Evolutionary conservation across 129 eudicot species (phyloP).

Genomic region (Erigeron canadensis): DNA sequence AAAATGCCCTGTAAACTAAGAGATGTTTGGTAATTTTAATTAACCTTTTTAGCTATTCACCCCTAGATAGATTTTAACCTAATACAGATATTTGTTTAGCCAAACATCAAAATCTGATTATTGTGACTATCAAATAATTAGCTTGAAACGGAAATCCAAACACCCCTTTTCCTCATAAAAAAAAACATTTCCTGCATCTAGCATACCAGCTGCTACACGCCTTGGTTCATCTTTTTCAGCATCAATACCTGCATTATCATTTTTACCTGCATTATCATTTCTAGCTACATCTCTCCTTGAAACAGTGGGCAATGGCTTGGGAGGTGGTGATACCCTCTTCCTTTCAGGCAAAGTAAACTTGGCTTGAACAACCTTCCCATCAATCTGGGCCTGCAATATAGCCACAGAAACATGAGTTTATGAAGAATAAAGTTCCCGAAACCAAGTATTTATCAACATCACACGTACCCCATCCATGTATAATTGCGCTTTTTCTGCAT

Average conservation of each 20-base stretch:
- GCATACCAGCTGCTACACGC: constrained; percentile 55
- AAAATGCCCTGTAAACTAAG: too few relatives aligned
- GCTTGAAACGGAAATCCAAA: neutral
- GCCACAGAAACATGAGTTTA: constrained; percentile 10
- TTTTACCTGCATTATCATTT: constrained; percentile 52
- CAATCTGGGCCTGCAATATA: constrained; percentile 77
- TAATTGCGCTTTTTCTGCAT: constrained; percentile 81
- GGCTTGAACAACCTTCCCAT: constrained; percentile 79
- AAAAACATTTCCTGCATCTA: neutral
- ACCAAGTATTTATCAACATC: neutral
- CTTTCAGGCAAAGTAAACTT: constrained; percentile 82
- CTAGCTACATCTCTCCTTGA: constrained; percentile 60
- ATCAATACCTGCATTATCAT: constrained; percentile 55
- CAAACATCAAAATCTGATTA: too few relatives aligned
- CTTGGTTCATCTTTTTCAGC: constrained; percentile 67
- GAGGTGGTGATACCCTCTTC: constrained; percentile 70
- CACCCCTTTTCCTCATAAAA: neutral
- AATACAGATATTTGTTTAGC: too few relatives aligned
- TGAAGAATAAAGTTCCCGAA: neutral
- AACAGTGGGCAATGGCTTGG: constrained; percentile 58
- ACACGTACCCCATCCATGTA: constrained; percentile 83
- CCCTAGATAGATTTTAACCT: too few relatives aligned
- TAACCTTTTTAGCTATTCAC: too few relatives aligned
- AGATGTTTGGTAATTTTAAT: too few relatives aligned
- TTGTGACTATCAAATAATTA: too few relatives aligned